A percentile compares a stretch with the other conserved stretches of the same genome.
phyloP scores from a whole-genome alignment of 805 yeast species.

The Kuraishia piskuri region DNA sequence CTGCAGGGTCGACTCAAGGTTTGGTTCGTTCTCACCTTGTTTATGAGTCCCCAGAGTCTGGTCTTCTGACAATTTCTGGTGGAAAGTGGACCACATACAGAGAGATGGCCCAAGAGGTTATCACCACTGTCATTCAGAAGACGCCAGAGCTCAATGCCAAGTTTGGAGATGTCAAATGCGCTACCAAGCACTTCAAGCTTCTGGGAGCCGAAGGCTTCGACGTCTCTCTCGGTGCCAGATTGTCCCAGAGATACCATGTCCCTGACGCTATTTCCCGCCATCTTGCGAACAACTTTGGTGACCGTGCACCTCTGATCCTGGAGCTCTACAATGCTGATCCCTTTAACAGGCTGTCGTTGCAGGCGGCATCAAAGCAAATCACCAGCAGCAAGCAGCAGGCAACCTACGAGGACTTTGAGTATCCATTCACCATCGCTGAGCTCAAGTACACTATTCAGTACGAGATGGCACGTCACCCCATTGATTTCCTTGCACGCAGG shows the following conservation, averaged over 20 bases:
- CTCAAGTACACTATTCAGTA: conserved; percentile 69
- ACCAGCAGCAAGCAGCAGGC: conserved; percentile 10
- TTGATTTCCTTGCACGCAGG: conserved; percentile 89
- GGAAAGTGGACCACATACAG: conserved; percentile 99
- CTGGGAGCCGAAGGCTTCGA: conserved; percentile 81
- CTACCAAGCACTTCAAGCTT: conserved; percentile 46
- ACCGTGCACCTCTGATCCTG: conserved; percentile 74
- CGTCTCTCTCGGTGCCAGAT: conserved; percentile 62
- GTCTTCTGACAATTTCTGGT: conserved; percentile 84
- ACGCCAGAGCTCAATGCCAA: conserved; percentile 25
- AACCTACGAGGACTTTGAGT: conserved; percentile 47
- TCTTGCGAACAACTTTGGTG: conserved; percentile 81
- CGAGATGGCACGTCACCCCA: conserved; percentile 83
- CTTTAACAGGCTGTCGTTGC: conserved; percentile 53
- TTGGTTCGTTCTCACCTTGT: conserved; percentile 86
- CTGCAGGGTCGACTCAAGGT: conserved; percentile 61
- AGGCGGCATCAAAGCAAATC: conserved; percentile 20
- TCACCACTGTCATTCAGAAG: conserved; percentile 56
- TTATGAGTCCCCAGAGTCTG: conserved; percentile 54
- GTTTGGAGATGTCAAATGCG: conserved; percentile 23
- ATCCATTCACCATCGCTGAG: conserved; percentile 89
- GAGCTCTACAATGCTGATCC: conserved; percentile 42
- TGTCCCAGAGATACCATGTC: conserved; percentile 69
- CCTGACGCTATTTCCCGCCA: conserved; percentile 73
- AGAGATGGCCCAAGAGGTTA: conserved; percentile 95